These are phyloP conservation scores for Candida alai DNA, from an alignment of 805 yeast species.

Conservation along the genomic window DNA sequence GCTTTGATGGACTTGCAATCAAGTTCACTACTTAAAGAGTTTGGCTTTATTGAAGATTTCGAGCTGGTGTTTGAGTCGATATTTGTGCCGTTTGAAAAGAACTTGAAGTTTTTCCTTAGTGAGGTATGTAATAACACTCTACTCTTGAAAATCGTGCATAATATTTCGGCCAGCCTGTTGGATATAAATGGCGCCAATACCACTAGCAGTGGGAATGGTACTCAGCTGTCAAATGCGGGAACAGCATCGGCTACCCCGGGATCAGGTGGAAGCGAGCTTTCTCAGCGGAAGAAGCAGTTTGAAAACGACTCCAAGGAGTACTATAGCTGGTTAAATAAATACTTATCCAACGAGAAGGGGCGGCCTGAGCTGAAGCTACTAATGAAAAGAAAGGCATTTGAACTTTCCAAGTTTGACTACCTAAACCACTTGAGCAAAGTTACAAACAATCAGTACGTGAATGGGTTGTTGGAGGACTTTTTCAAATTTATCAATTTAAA, in stretches of 20 bases:
- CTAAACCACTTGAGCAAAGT: slow-evolving; percentile 36
- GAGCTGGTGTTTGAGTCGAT: slow-evolving; percentile 19
- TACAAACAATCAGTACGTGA: slow-evolving; percentile 38
- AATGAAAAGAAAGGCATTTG: slow-evolving; percentile 34
- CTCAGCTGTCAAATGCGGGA: too few relatives aligned
- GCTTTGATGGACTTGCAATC: slow-evolving; percentile 22
- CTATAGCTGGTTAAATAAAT: slow-evolving; percentile 42
- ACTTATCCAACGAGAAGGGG: slow-evolving; percentile 41
- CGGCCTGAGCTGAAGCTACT: slow-evolving; percentile 39
- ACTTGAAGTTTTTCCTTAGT: slow-evolving; percentile 23
- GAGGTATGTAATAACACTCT: slow-evolving; percentile 27
- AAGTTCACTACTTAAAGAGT: slow-evolving; percentile 19
- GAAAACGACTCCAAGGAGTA: slow-evolving; percentile 40
- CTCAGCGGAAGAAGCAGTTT: slow-evolving; percentile 27
- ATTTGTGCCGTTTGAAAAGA: slow-evolving; percentile 31
- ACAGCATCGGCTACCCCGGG: slow-evolving; percentile 4
- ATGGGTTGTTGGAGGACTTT: slow-evolving; percentile 32
- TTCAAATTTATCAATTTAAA: slow-evolving; percentile 30
- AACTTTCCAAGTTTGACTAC: slow-evolving; percentile 44
- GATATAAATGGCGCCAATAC: slow-evolving; percentile 1
- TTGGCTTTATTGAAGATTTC: slow-evolving; percentile 24
- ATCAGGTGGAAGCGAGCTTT: slow-evolving; percentile 4
- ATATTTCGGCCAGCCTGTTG: slow-evolving; percentile 5
- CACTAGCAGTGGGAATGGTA: not conserved
- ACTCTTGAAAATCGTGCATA: slow-evolving; percentile 24